Conservation (phyloP, 2,329 filamentous ascomycete species). For the Coniochaeta sp. region DNA sequence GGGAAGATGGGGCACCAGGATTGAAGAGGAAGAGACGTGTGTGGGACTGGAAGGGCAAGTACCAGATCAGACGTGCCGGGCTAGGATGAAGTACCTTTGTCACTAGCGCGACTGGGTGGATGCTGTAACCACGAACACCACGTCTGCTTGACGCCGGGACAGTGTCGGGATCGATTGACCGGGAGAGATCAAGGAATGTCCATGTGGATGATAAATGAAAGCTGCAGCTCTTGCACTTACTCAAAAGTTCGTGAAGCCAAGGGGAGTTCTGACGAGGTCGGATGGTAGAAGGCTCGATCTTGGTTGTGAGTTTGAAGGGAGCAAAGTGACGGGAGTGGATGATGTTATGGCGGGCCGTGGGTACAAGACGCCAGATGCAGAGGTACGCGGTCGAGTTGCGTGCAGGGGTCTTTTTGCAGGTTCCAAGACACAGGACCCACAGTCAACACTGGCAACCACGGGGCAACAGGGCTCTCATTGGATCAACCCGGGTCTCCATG, state of each 20-base stretch:
- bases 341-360: conserved; percentile 7
- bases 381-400: conserved; percentile 18
- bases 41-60: conserved; percentile 11
- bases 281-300: not conserved
- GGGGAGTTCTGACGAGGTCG: not conserved
- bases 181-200: not conserved
- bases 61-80: conserved; percentile 16
- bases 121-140: not conserved
- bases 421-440: conserved; percentile 14
- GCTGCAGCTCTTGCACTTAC: not conserved
- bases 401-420: conserved; percentile 9
- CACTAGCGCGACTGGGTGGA: conserved; percentile 9
- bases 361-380: conserved; percentile 14
- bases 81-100: conserved; percentile 13
- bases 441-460: conserved; percentile 48
- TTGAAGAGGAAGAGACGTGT: conserved; percentile 9
- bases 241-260: not conserved
- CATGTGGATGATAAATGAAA: not conserved
- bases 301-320: not conserved
- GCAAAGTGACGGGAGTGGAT: not conserved
- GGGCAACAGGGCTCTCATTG: conserved; percentile 47
- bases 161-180: not conserved
- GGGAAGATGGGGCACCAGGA: conserved; percentile 7
- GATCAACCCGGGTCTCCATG: conserved; percentile 13
- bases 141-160: not conserved